Evolutionary conservation across 192 early-diverging fungal species (phyloP).

Genomic region (Kappamyces sp.): DNA sequence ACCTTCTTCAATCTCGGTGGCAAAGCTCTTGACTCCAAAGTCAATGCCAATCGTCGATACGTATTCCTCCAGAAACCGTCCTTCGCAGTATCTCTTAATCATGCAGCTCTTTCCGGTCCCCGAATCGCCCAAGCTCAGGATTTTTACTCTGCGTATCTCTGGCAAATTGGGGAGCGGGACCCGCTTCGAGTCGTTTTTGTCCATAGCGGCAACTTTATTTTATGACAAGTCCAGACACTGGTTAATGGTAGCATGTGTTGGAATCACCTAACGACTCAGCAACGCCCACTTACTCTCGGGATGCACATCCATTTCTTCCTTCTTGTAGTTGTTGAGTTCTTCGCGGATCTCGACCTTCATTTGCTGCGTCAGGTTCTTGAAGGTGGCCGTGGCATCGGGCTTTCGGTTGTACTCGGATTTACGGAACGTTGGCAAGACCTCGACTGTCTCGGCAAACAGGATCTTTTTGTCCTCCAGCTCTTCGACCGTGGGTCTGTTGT

Average conservation of each 20-base stretch:
- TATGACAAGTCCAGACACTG: neutral
- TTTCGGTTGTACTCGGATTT: constrained; percentile 81
- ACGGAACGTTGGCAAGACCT: constrained; percentile 52
- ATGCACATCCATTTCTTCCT: constrained; percentile 86
- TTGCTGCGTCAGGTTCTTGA: constrained; percentile 73
- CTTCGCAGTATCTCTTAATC: constrained; percentile 54
- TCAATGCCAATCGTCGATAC: constrained; percentile 58
- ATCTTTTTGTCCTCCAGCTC: constrained; percentile 36
- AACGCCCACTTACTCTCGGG: constrained; percentile 38
- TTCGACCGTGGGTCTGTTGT: constrained; percentile 39
- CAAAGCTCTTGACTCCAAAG: constrained; percentile 52
- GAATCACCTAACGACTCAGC: constrained; percentile 1
- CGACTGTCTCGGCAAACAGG: constrained; percentile 49
- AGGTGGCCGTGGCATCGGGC: constrained; percentile 74
- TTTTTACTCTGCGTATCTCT: constrained; percentile 34
- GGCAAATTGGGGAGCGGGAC: constrained; percentile 1
- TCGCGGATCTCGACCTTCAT: constrained; percentile 84
- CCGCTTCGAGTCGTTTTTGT: constrained; percentile 18
- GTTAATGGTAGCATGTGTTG: constrained; percentile 22
- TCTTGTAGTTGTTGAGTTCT: constrained; percentile 93
- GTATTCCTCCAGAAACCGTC: constrained; percentile 50
- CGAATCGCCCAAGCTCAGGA: constrained; percentile 45
- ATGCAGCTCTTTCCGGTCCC: constrained; percentile 49
- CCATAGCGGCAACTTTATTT: constrained; percentile 8
- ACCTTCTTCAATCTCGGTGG: constrained; percentile 37